Evolutionary conservation across 805 yeast species (phyloP).

Genomic region (Zygosaccharomyces bailii): DNA sequence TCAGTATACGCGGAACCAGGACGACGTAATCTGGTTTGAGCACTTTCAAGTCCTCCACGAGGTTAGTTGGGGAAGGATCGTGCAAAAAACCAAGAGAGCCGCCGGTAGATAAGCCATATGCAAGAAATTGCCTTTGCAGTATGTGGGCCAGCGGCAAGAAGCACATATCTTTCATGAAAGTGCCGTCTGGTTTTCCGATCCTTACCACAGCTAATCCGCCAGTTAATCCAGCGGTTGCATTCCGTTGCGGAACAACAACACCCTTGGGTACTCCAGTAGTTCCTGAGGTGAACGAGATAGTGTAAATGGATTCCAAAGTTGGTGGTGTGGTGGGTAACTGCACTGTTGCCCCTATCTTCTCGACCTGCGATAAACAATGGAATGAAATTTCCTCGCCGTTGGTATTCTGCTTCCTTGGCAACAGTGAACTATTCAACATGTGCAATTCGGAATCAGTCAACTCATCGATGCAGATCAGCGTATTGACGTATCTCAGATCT

Average conservation of each 20-base stretch:
- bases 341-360: conserved; percentile 41
- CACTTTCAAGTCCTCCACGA: conserved; percentile 55
- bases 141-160: conserved; percentile 61
- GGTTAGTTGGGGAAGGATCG: conserved; percentile 47
- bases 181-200: conserved; percentile 15
- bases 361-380: conserved; percentile 41
- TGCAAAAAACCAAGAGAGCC: conserved; percentile 54
- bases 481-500: conserved; percentile 42
- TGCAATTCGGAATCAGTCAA: conserved; percentile 37
- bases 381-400: conserved; percentile 40
- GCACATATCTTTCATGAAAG: conserved; percentile 37
- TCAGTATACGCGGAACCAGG: conserved; percentile 62
- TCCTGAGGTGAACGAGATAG: conserved; percentile 71
- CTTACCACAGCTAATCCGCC: conserved; percentile 38
- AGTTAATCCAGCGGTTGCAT: conserved; percentile 49
- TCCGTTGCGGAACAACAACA: conserved; percentile 52
- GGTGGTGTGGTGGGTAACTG: conserved; percentile 47
- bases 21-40: conserved; percentile 52
- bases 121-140: conserved; percentile 47
- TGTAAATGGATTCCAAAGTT: conserved; percentile 49
- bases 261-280: conserved; percentile 78
- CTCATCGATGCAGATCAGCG: conserved; percentile 55
- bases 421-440: conserved; percentile 32
- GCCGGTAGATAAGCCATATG: conserved; percentile 46
- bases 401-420: conserved; percentile 27